Percentiles rank a stretch among this genome's conserved stretches.
Conservation (phyloP, 2,329 filamentous ascomycete genomes). For the Stromatinia cepivora region DNA sequence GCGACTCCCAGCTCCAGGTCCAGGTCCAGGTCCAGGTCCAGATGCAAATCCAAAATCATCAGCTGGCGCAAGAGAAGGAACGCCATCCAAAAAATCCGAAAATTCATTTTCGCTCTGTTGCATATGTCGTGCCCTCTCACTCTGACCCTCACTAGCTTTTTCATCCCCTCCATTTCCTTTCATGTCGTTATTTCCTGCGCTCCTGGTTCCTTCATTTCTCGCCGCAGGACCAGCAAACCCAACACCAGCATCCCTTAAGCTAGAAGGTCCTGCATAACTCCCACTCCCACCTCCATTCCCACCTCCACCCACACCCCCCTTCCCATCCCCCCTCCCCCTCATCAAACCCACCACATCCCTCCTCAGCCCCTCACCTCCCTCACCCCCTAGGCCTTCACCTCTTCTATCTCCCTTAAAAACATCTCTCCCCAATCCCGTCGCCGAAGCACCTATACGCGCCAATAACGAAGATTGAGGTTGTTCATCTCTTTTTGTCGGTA, state of each 20-base stretch:
- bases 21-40: background rate
- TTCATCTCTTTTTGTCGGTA: background rate
- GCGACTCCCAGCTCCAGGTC: background rate
- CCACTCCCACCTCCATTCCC: slow-evolving; percentile 24
- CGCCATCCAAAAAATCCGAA: slow-evolving; percentile 37
- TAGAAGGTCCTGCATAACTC: slow-evolving; percentile 30
- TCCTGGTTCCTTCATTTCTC: background rate
- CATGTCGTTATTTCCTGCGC: background rate
- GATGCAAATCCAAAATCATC: background rate
- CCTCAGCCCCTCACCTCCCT: slow-evolving; percentile 27
- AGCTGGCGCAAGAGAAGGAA: background rate
- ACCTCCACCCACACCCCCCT: slow-evolving; percentile 27
- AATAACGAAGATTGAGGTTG: slow-evolving; percentile 30
- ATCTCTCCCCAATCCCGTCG: slow-evolving; percentile 41
- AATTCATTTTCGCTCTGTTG: slow-evolving; percentile 37
- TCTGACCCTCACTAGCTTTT: slow-evolving; percentile 26
- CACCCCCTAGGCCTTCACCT: too few species aligned
- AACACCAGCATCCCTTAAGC: slow-evolving; percentile 29
- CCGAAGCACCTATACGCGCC: slow-evolving; percentile 40
- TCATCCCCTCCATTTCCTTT: background rate
- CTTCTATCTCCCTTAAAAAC: slow-evolving; percentile 34
- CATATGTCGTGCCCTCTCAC: slow-evolving; percentile 34
- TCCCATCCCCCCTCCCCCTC: slow-evolving; percentile 34
- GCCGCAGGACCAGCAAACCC: background rate
- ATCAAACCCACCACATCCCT: slow-evolving; percentile 29